Conservation (phyloP, 2,329 filamentous ascomycete species). For the Simplicillium aogashimaense region DNA sequence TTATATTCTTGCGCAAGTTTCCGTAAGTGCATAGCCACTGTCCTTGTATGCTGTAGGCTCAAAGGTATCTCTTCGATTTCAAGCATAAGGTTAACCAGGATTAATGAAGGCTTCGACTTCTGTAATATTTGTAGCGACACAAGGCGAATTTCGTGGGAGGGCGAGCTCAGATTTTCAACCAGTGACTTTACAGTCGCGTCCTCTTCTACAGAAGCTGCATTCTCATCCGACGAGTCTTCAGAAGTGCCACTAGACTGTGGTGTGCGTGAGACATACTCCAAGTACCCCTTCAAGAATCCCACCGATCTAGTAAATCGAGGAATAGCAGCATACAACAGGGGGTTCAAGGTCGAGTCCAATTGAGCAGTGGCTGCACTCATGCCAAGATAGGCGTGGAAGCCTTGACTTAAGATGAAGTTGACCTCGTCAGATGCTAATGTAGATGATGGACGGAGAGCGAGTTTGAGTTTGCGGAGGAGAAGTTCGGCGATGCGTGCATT, state of each 20-base stretch:
- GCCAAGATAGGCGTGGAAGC: constrained; percentile 62
- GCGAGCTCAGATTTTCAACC: constrained; percentile 62
- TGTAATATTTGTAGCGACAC: constrained; percentile 64
- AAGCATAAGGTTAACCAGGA: constrained; percentile 46
- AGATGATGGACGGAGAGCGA: constrained; percentile 52
- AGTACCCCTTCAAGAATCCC: constrained; percentile 55
- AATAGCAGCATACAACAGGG: constrained; percentile 55
- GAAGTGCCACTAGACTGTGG: background rate
- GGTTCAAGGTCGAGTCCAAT: constrained; percentile 52
- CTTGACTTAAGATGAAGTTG: constrained; percentile 65
- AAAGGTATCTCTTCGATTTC: constrained; percentile 72
- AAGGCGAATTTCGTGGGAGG: constrained; percentile 65
- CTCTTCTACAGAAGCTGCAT: constrained; percentile 29
- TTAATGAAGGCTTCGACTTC: constrained; percentile 33
- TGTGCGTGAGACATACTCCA: constrained; percentile 39
- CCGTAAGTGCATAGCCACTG: constrained; percentile 76
- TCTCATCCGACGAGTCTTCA: background rate
- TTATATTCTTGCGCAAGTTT: constrained; percentile 61
- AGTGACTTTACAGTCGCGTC: constrained; percentile 55
- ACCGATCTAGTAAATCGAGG: constrained; percentile 54
- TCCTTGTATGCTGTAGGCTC: constrained; percentile 59
- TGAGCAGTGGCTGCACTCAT: constrained; percentile 51
- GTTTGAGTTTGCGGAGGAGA: constrained; percentile 54
- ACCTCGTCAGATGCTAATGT: constrained; percentile 51
- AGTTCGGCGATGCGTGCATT: constrained; percentile 56